These are phyloP conservation scores for Entomophthora muscae DNA, from an alignment of 371 early-diverging fungal species.

Conservation along the genomic window DNA sequence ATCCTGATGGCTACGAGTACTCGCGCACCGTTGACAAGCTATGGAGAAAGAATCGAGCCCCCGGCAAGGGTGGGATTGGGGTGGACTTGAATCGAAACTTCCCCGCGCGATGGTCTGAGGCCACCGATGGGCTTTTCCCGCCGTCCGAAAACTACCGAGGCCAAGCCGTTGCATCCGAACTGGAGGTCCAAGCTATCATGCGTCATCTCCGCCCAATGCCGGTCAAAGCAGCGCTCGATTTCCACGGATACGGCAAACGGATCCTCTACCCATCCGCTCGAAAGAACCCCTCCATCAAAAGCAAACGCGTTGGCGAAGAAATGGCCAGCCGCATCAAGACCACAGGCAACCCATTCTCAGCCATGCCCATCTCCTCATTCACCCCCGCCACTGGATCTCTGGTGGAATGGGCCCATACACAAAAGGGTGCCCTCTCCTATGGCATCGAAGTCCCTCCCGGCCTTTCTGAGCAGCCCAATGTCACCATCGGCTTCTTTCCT, in stretches of 20 bases:
- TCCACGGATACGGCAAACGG: background rate
- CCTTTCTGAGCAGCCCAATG: too few relatives aligned
- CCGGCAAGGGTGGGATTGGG: slow-evolving; percentile 10
- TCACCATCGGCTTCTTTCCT: too few relatives aligned
- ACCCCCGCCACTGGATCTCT: slow-evolving; percentile 10
- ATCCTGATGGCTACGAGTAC: slow-evolving; percentile 28
- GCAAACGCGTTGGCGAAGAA: too few relatives aligned
- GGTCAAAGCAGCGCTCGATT: background rate
- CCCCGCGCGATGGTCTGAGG: background rate
- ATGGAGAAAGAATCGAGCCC: slow-evolving; percentile 24
- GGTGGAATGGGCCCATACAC: slow-evolving; percentile 7
- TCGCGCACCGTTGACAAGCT: slow-evolving; percentile 16
- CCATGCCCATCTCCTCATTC: too few relatives aligned
- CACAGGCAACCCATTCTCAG: too few relatives aligned
- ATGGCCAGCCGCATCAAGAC: too few relatives aligned
- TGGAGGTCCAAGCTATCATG: slow-evolving; percentile 9
- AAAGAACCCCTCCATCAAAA: too few relatives aligned
- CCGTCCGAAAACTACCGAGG: background rate
- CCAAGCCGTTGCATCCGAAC: background rate
- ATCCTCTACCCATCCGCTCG: background rate
- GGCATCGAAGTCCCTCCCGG: too few relatives aligned
- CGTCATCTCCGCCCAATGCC: too few relatives aligned
- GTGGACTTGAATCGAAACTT: background rate
- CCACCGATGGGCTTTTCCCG: background rate
- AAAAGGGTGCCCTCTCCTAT: too few relatives aligned